Conservation (phyloP, 345 rosid genomes). For the Erodium maritimum region DNA sequence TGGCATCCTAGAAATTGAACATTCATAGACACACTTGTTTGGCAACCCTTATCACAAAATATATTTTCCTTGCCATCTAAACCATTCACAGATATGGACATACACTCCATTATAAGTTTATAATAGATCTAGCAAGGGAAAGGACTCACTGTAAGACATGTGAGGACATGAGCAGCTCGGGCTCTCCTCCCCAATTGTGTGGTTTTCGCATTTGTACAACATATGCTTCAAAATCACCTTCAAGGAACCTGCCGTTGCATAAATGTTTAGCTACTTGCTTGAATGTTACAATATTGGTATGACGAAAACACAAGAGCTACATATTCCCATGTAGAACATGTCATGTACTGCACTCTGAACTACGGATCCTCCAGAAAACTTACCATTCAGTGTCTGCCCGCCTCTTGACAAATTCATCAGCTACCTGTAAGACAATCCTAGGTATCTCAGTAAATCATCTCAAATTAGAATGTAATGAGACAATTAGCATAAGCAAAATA, state of each 20-base stretch:
- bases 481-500: background rate
- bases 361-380: conserved; percentile 8
- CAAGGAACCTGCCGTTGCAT: conserved; percentile 36
- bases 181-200: conserved; percentile 70
- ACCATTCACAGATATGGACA: background rate
- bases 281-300: background rate
- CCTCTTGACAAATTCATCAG: conserved; percentile 57
- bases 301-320: background rate
- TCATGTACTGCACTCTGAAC: background rate
- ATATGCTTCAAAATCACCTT: conserved; percentile 48
- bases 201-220: conserved; percentile 48
- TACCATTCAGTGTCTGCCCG: conserved; percentile 57
- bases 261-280: conserved; percentile 1
- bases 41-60: background rate
- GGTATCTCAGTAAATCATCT: conserved; percentile 2
- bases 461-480: background rate
- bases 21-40: background rate
- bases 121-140: background rate
- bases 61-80: background rate
- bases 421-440: conserved; percentile 31
- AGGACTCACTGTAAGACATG: conserved; percentile 41
- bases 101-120: background rate
- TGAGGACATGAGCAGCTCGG: conserved; percentile 65
- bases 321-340: no score
- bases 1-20: conserved; percentile 28